Conservation (phyloP, 768 basidiomycete genomes). For the Lepiota subincarnata region DNA sequence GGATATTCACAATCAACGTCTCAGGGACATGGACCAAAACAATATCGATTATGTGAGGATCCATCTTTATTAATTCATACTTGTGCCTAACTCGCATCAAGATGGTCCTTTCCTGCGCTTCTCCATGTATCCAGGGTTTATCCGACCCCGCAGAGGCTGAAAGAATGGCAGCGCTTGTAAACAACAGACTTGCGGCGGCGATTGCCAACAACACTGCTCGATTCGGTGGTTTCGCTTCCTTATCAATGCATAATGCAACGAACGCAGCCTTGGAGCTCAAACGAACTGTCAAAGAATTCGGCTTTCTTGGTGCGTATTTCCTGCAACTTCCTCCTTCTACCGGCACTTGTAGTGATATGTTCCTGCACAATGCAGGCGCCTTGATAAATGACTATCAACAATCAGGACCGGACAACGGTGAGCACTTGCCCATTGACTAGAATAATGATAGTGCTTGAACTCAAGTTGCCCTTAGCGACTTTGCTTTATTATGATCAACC, state of each 20-base stretch:
- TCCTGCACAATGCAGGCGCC: slow-evolving; percentile 21
- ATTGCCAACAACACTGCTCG: slow-evolving; percentile 37
- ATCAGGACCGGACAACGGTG: slow-evolving; percentile 36
- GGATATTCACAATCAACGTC: slow-evolving; percentile 35
- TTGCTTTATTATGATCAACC: slow-evolving; percentile 33
- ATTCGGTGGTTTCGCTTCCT: slow-evolving; percentile 38
- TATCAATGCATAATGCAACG: slow-evolving; percentile 42
- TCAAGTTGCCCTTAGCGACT: slow-evolving; percentile 19
- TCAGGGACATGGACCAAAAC: slow-evolving; percentile 32
- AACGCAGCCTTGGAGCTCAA: slow-evolving; percentile 36
- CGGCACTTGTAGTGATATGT: too few species aligned
- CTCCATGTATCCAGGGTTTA: slow-evolving; percentile 36
- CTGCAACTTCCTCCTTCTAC: too few species aligned
- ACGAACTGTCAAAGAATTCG: slow-evolving; percentile 34
- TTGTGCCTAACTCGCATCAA: slow-evolving; percentile 1
- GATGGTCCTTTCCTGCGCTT: slow-evolving; percentile 37
- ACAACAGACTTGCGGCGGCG: slow-evolving; percentile 31
- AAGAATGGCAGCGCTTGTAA: slow-evolving; percentile 29
- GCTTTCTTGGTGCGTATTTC: slow-evolving; percentile 28
- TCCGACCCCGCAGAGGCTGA: slow-evolving; percentile 29
- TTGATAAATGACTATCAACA: slow-evolving; percentile 43
- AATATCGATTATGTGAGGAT: slow-evolving; percentile 32
- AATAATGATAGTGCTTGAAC: not conserved
- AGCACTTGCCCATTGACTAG: not conserved
- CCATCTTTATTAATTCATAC: not conserved